Evolutionary conservation across 106 monocot genomes (phyloP), one percentile per base, ranked within the genome.

Genomic region (Dactylorhiza incarnata): DNA sequence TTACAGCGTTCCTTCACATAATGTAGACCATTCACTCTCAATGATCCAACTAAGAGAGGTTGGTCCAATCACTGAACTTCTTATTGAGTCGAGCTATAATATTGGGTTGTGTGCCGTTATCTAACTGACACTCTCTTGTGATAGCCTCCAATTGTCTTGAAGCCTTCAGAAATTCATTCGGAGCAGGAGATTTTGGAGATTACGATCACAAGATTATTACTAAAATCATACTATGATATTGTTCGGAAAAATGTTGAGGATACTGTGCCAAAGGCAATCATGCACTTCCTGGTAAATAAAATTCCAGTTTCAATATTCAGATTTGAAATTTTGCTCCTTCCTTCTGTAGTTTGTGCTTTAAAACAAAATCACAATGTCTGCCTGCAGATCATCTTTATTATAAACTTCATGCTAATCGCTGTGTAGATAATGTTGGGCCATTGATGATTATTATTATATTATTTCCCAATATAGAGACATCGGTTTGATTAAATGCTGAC

Each of bases 171-270:
- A 49, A 87, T 81, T 51, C 90, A 90, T 76, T 85, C 89, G 1
- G 89, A 93, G 72, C 90, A 85, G 54, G 96, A 96, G 73, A 67
- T 86, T 50, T 50, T 87, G 58, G 96, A 90, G 82, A 89, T 96
- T 81, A 63, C 85, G 67, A 88, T 93, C 24, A 89, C 90, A 74
- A 96, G 93, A 78, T 76, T 93, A 43, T 75, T 96, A 48, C 67
- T 93, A 72, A 87, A 86, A 85, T 96, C 96, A 58, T 96, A 96
- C 76, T 95, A 93, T 87, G 89, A 96, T 49, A 96, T 96, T 81
- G 96, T 91, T 12, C 87, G 91, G 52, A 96, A 93, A 73, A 96
- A 84, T 81, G 82, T 96, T 47, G 90, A 96, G 73, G 96, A 93
- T 80, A 82, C 82, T 73, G 87, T 96, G 20, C 93, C 96, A 5